These are phyloP conservation scores for Fusarium sambucinum DNA, from an alignment of 2,329 filamentous ascomycete species.

Conservation along the genomic window DNA sequence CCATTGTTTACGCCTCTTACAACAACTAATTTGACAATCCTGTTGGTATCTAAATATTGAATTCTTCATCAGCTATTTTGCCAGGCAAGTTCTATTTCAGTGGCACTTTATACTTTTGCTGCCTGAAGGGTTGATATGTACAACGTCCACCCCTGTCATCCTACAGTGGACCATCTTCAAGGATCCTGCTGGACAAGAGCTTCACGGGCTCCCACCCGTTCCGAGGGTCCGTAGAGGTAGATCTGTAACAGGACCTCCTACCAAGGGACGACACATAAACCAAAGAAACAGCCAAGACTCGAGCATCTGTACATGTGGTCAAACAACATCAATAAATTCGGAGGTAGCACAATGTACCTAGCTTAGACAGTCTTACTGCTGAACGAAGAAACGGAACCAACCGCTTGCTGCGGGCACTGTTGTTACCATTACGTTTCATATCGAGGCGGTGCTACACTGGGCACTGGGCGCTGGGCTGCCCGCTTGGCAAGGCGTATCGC, in stretches of 20 bases:
- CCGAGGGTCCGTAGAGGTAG: slow-evolving; percentile 35
- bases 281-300: neutral
- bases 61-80: neutral
- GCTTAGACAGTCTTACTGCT: neutral
- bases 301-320: neutral
- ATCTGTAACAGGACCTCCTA: no score
- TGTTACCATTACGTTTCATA: slow-evolving; percentile 8
- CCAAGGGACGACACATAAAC: neutral
- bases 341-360: rapidly evolving
- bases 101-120: neutral
- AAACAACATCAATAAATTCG: neutral
- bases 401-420: neutral
- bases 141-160: slow-evolving; percentile 4
- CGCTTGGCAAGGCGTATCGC: slow-evolving; percentile 3
- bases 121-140: neutral
- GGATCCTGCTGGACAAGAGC: slow-evolving; percentile 28
- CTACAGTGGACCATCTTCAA: slow-evolving; percentile 14
- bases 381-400: neutral
- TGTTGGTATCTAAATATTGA: neutral
- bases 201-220: slow-evolving; percentile 30
- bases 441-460: slow-evolving; percentile 19
- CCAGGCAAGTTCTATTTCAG: neutral
- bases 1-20: slow-evolving; percentile 20
- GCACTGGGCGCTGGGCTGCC: neutral
- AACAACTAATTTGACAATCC: neutral